Base-by-base conservation (phyloP, 441 rosid species). In the Croton setiger region DNA sequence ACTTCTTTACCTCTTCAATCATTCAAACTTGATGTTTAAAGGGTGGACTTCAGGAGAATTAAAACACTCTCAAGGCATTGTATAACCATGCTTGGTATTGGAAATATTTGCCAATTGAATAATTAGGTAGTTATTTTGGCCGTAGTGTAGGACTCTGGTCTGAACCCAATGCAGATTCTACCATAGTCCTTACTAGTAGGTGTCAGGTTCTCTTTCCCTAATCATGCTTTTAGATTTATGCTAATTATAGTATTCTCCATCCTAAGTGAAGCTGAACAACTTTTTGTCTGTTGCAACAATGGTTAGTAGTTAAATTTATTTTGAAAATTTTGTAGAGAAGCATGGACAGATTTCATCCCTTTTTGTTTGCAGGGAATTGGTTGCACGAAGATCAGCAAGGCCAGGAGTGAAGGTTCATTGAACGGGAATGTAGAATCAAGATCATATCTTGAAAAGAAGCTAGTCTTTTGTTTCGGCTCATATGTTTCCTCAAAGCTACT, bases 361-460 rank as follows among this genome's bases (percentile, higher is more conserved):
- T 44, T 70, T 53, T 70, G 66, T 75, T 20, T 80, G 61, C 78
- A 87, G 93, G 98, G 98, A 80, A 89, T 94, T 74, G 98, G 96
- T 68, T 94, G 97, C 68, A 90, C 98, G 61, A 94, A 94, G 79
- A 87, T 94, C 74, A 86, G 91, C 33, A 89, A 88, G 83, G 86
- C 87, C 71, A 79, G 74, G 74, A 82, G 71, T 55, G 95, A 88
- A 76, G 95, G 87, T 59, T 88, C 91, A 43, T 76, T 77, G 69
- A 81, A 77, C 76, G 91, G 85, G 57, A 88, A 87, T 79, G 75
- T 85, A 51, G 93, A 89, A 76, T 89, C 92, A 70, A 94, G 98
- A 86, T 89, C 98, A 37, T 91, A 87, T 83, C 98, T 91, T 59
- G 98, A 94, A 74, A 94, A 94, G 84, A 94, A 84, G 89, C 96